Evolutionary conservation across 768 basidiomycete genomes (phyloP), one percentile per base, ranked within the genome.

Genomic region (Naganishia vaughanmartiniae): DNA sequence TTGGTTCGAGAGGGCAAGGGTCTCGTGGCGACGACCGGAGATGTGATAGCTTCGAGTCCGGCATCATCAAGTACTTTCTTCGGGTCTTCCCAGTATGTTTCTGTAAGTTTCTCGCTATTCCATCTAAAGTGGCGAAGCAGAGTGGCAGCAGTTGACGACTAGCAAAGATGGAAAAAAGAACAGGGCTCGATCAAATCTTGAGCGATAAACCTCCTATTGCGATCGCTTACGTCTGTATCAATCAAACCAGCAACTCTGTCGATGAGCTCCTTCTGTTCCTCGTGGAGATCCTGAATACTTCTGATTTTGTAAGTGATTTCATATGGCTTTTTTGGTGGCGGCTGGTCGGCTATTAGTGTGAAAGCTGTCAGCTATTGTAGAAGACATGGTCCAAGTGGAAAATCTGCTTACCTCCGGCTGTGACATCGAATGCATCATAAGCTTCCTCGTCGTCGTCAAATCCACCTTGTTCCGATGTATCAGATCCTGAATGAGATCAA

Each of bases 51-150:
- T 34, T 76, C 77, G 1, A 90, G 85, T 4, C 95, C 96, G 0
- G 94, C 92, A 9, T 87, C 86, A 31, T 87, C 84, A 33, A 89
- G 86, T 19, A 93, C 86, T 10, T 83, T 82, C 24, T 87, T 84
- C 0, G 91, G 87, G 71, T 92, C 90, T 76, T 97, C 95, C 93
- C 96, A 96, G 83, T 92, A 98, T 80, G 91, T 90, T 83, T 98
- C 95, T 74, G 93, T 92, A 26, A 99, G 86, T 68, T 89, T 89
- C 80, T 99, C 96, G 78, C 91, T 92, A 85, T 98, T 98, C 96
- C 96, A 99, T 67, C 85, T 84, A 84, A 89, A 87, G 82, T 90
- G 83, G 33, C 93, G 87, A 70, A 99, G 83, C 7, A 99, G 85
- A 34, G 93, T 83, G 2, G 87, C 85, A 4, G 93, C 93, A 2